Evolutionary conservation across 1,139 yeast genomes (phyloP).

Genomic region (Debaryomyces coudertii): DNA sequence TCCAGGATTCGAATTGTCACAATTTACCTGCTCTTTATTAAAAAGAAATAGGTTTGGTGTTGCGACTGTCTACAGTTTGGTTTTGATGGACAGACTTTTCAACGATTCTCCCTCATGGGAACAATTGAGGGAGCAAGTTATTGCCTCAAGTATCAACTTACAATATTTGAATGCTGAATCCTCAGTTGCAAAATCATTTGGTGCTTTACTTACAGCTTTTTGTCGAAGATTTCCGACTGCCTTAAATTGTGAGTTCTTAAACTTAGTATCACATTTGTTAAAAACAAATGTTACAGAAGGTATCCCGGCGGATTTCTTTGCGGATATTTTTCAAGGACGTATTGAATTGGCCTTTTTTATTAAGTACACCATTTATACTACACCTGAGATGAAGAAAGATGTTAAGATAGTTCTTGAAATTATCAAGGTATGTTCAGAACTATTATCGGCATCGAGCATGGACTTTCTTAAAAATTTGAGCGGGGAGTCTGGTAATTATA

Average conservation of each 20-base stretch:
- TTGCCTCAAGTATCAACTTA: conserved; percentile 62
- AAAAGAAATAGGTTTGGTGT: conserved; percentile 55
- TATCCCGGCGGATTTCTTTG: conserved; percentile 49
- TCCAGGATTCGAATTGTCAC: conserved; percentile 50
- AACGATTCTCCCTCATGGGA: conserved; percentile 53
- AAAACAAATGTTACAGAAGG: conserved; percentile 58
- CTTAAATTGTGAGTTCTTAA: conserved; percentile 41
- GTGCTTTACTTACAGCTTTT: conserved; percentile 72
- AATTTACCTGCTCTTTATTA: conserved; percentile 56
- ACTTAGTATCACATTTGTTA: conserved; percentile 53
- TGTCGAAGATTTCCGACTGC: conserved; percentile 44
- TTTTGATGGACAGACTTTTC: conserved; percentile 64
- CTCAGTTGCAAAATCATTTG: conserved; percentile 72
- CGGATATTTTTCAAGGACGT: conserved; percentile 60
- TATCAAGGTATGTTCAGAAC: conserved; percentile 42
- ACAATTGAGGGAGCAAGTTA: conserved; percentile 51
- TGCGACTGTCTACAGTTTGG: conserved; percentile 60
- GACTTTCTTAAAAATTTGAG: conserved; percentile 47
- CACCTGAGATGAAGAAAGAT: conserved; percentile 24
- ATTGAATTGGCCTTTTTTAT: conserved; percentile 72
- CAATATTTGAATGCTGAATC: conserved; percentile 72
- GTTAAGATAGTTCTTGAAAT: conserved; percentile 38
- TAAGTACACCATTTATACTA: conserved; percentile 48
- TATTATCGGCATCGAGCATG: conserved; percentile 51
- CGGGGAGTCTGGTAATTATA: conserved; percentile 46